These are phyloP conservation scores for Pythium diclinum DNA, from an alignment of 352 stramenopile species.

Conservation along the genomic window DNA sequence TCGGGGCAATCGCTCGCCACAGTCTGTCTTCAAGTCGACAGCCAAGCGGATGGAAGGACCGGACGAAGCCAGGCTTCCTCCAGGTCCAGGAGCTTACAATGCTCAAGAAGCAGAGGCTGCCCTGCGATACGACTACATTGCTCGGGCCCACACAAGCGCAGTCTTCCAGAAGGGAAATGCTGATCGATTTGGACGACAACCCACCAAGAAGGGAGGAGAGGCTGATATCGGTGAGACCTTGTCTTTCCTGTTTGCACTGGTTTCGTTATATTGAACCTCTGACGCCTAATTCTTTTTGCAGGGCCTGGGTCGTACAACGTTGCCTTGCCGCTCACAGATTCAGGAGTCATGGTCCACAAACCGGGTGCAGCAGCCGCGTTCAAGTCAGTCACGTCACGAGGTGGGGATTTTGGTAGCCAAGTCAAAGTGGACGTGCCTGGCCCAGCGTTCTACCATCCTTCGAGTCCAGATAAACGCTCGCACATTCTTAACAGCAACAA, in stretches of 20 bases:
- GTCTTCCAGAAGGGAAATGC: constrained; percentile 50
- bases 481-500: constrained; percentile 77
- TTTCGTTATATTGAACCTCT: background rate
- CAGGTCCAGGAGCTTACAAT: constrained; percentile 67
- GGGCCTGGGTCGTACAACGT: constrained; percentile 55
- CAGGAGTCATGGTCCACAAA: constrained; percentile 17
- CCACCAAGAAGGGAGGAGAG: constrained; percentile 37
- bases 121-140: constrained; percentile 65
- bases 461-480: constrained; percentile 50
- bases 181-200: constrained; percentile 56
- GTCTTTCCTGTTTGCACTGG: background rate
- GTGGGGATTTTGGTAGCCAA: constrained; percentile 23
- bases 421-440: constrained; percentile 34
- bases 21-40: constrained; percentile 66
- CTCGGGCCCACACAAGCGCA: constrained; percentile 55
- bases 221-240: constrained; percentile 40
- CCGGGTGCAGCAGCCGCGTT: constrained; percentile 25
- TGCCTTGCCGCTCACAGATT: constrained; percentile 16
- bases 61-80: constrained; percentile 29
- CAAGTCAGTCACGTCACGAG: constrained; percentile 39
- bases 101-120: constrained; percentile 57
- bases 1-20: constrained; percentile 28
- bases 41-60: constrained; percentile 48
- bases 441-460: constrained; percentile 64
- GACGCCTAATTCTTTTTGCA: constrained; percentile 8